A percentile compares a stretch with the other conserved stretches of the same genome.
phyloP scores from a whole-genome alignment of 163 green algal species.

The Scenedesmus sp. region DNA sequence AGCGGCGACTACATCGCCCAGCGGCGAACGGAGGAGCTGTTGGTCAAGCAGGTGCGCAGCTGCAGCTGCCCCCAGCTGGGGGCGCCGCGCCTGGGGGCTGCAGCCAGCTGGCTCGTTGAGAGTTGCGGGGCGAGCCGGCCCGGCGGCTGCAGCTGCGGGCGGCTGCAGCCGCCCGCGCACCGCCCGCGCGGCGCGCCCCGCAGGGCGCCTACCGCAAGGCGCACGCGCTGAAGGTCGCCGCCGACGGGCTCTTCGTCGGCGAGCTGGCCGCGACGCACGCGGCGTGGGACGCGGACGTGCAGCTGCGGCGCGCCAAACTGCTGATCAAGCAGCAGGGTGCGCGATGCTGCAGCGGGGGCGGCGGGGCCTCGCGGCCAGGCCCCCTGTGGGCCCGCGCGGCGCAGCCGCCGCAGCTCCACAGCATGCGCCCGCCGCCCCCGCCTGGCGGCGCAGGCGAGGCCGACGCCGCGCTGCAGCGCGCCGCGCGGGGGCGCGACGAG shows the following conservation, averaged over 20 bases:
- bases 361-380: neutral
- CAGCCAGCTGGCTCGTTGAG: neutral
- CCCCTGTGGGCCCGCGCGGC: neutral
- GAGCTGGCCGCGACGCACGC: slow-evolving; percentile 45
- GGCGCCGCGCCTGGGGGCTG: neutral
- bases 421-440: neutral
- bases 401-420: neutral
- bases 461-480: slow-evolving; percentile 46
- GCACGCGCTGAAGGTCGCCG: slow-evolving; percentile 44
- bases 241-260: slow-evolving; percentile 40
- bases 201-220: slow-evolving; percentile 50
- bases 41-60: slow-evolving; percentile 42
- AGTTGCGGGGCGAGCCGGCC: too few relatives aligned
- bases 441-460: slow-evolving; percentile 32
- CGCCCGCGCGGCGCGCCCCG: neutral
- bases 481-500: slow-evolving; percentile 34
- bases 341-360: neutral
- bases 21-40: slow-evolving; percentile 42
- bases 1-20: slow-evolving; percentile 46
- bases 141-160: too few relatives aligned
- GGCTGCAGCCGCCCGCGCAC: too few relatives aligned
- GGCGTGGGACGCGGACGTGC: slow-evolving; percentile 29
- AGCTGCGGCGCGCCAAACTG: slow-evolving; percentile 29
- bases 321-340: slow-evolving; percentile 33
- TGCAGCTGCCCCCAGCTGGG: too few relatives aligned